Conservation (phyloP, 192 early-diverging fungal genomes). For the Glomus cerebriforme region DNA sequence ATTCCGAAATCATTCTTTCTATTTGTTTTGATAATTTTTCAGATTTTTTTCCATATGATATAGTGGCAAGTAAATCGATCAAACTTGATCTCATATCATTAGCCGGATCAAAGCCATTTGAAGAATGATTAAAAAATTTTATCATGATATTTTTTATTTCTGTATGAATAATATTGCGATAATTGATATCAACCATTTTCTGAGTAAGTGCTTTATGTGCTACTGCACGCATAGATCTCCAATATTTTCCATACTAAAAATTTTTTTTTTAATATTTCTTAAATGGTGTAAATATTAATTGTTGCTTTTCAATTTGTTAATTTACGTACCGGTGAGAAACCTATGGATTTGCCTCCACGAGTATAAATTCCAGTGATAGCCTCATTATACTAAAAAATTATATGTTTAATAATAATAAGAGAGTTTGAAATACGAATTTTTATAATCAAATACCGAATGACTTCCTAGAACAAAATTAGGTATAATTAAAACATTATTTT, state of each 20-base stretch:
- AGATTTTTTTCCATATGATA: neutral
- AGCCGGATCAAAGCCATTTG: neutral
- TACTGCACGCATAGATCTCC: neutral
- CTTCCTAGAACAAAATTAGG: neutral
- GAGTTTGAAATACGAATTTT: too few species aligned
- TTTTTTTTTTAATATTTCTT: neutral
- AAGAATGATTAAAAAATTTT: neutral
- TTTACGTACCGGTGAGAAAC: neutral
- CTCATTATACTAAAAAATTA: neutral
- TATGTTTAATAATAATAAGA: too few species aligned
- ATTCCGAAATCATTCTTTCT: neutral
- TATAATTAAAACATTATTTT: too few species aligned
- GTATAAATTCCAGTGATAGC: neutral
- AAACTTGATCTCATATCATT: neutral
- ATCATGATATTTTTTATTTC: neutral
- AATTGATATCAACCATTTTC: neutral
- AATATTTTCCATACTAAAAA: neutral
- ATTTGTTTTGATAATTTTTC: neutral
- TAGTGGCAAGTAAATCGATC: neutral
- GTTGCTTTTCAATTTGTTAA: neutral
- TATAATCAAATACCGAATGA: too few species aligned
- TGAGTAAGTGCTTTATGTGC: neutral
- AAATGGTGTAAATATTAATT: too few species aligned
- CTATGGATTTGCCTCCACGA: neutral
- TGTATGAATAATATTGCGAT: neutral